Percentiles rank a stretch among this genome's conserved stretches.
phyloP scores from a whole-genome alignment of 2,329 filamentous ascomycete genomes.

The Huntiella savannae region DNA sequence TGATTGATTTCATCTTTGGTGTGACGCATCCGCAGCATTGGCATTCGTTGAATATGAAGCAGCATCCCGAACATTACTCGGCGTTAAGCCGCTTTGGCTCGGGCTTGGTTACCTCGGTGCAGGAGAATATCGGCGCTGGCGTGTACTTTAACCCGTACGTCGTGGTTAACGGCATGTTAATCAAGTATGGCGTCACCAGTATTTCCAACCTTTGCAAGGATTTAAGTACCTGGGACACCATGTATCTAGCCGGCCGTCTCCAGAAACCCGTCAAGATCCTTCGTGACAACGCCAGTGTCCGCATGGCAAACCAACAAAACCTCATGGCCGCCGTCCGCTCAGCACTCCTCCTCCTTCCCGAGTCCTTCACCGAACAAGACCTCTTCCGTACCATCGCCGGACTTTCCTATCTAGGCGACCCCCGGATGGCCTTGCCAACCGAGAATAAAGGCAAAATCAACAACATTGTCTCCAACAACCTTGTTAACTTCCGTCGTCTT shows the following conservation, averaged over 20 bases:
- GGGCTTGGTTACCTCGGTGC: slow-evolving; percentile 63
- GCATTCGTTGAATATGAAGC: slow-evolving; percentile 78
- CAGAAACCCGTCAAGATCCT: slow-evolving; percentile 98
- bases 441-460: slow-evolving; percentile 84
- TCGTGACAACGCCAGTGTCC: slow-evolving; percentile 77
- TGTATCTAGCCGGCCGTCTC: slow-evolving; percentile 88
- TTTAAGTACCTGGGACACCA: slow-evolving; percentile 74
- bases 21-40: slow-evolving; percentile 90
- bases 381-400: slow-evolving; percentile 82
- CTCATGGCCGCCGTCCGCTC: slow-evolving; percentile 80
- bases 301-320: slow-evolving; percentile 90
- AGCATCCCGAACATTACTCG: slow-evolving; percentile 88
- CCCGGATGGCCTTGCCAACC: slow-evolving; percentile 78
- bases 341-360: slow-evolving; percentile 68
- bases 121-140: slow-evolving; percentile 77
- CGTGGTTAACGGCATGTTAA: slow-evolving; percentile 81
- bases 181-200: slow-evolving; percentile 96
- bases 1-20: slow-evolving; percentile 97
- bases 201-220: slow-evolving; percentile 76
- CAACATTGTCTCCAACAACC: slow-evolving; percentile 86
- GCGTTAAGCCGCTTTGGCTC: slow-evolving; percentile 67
- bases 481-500: slow-evolving; percentile 75
- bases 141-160: slow-evolving; percentile 97
- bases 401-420: slow-evolving; percentile 86
- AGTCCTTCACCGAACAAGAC: slow-evolving; percentile 67